Evolutionary conservation across 495 filamentous ascomycete genomes (phyloP), one percentile per base, ranked within the genome.

Genomic region (Annulohypoxylon nitens): DNA sequence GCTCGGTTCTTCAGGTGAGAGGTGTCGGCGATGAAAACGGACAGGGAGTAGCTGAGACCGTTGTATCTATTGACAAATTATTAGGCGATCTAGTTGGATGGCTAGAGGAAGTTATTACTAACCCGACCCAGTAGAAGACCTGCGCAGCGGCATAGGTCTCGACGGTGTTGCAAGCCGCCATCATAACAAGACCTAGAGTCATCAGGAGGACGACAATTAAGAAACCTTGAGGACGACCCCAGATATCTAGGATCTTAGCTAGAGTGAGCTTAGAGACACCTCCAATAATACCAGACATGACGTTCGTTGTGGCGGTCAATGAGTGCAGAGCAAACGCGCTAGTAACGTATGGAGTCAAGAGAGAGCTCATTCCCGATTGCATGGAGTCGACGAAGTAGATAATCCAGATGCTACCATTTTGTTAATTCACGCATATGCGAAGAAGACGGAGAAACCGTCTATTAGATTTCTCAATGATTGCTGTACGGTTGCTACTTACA

Each of bases 1-100:
- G 83, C 86, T 79, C 91, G 84, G 80, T 92, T 91, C 45, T 86
- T 85, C 71, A 93, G 77, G 5, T 83, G 81, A 0, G 91, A 89
- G 2, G 88, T 90, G 78, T 93, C 91, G 63, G 91, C 89, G 55
- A 90, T 86, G 81, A 92, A 91, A 71, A 92, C 81, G 39, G 84
- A 81, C 26, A 90, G 80, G 36, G 85, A 83, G 78, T 90, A 86
- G 57, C 82, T 85, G 61, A 91, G 79, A 18, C 86, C 88, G 68
- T 88, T 87, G 76, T 88, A 83, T 60, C 83, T 84, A 34, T 70
- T 43, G 76, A 20, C 20, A 76, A 59, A 59, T 80, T 67, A 59
- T 61, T 72, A 70, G 30, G 65, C 12, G 30, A 59, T 14, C 26
- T 2, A 20, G 14, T 16, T 16, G 57, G 45, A 4, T 12, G 3